Evolutionary conservation across 192 early-diverging fungal species (phyloP), one percentile per base, ranked within the genome.

Genomic region (Phycomyces blakesleeanus): DNA sequence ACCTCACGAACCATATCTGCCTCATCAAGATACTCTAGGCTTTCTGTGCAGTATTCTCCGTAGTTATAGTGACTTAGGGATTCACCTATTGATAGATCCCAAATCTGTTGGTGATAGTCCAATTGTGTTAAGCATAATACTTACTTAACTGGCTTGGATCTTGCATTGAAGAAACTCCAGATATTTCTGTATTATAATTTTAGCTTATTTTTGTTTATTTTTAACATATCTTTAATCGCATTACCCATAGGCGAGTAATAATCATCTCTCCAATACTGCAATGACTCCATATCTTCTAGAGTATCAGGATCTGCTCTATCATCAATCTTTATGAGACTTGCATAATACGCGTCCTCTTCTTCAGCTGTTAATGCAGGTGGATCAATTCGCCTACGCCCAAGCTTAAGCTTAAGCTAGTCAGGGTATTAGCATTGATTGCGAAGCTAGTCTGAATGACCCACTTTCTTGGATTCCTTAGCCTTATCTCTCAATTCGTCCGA

Each of bases 1-100:
- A 79, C 58, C 42, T 79, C 77, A 22, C 71, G 63, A 22, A 79
- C 57, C 3, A 70, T 61, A 47, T 73, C 71, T 20, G 67, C 34
- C 40, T 79, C 77, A 5, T 55, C 55, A 16, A 79, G 53, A 24
- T 67, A 66, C 39, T 51, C 53, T 9, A 47, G 16, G 6, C 26
- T 21, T 12, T 26, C 44, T 37, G 56, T 58, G 12, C 64, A 22
- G 10, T 39, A n/a, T 51, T 62, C 55, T 60, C 47, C 25, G 44
- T 52, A 61, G 11, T 21, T 27, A 9, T 52, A 14, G 18, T 65
- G 20, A 29, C 29, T 50, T 0, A 78, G 38, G 2, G 52, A 51
- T 37, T 57, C 51, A 26, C 27, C 61, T 63, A 50, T 21, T 11
- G 14, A 38, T 51, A n/a, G 2, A 18, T 0, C 14, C 3, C 29